Base-by-base conservation (phyloP, 2,329 filamentous ascomycete genomes). In the Colletotrichum aenigma region DNA sequence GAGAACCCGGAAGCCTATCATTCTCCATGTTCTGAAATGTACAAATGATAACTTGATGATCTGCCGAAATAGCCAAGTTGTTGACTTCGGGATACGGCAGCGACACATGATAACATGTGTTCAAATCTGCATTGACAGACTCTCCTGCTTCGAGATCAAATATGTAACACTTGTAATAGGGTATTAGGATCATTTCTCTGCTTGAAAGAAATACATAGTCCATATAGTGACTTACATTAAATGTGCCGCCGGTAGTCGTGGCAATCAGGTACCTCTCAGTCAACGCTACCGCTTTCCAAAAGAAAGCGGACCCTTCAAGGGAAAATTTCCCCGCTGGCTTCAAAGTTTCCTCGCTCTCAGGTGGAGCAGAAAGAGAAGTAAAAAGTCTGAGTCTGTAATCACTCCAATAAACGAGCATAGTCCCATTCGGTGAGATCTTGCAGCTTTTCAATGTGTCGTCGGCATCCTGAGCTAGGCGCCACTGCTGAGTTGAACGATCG, bases 221-320 rank as follows among this genome's bases (percentile, higher is more conserved):
- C 9, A 0, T 8, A 4, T 4, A n/a, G 16, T 36, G 24, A 62
- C 61, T 65, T 12, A 65, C 61, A 7, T 43, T n/a, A 1, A 65
- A 65, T 12, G 61, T 55, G 4, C 43, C 65, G 3, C 67, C 67
- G 2, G 67, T 70, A 1, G 56, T 62, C 6, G 67, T n/a, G 26
- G 67, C 67, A 16, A 70, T 13, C 26, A 70, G n/a, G 18, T 70
- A 62, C 7, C 56, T 61, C 26, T 70, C 56, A 12, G 67, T 62
- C 26, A 70, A n/a, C 5, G 32, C 34, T 4, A 70, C n/a, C 8
- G 67, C 32, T 15, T 70, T 70, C 67, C 67, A 70, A 10, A 62
- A 70, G 34, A 26, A 65, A 13, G 61, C 24, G 6, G 61, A 1
- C 3, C 21, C 34, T 4, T 7, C 34, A 8, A 13, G 61, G 13